Evolutionary conservation across 192 early-diverging fungal genomes (phyloP).

Genomic region (Podochytrium sp.): DNA sequence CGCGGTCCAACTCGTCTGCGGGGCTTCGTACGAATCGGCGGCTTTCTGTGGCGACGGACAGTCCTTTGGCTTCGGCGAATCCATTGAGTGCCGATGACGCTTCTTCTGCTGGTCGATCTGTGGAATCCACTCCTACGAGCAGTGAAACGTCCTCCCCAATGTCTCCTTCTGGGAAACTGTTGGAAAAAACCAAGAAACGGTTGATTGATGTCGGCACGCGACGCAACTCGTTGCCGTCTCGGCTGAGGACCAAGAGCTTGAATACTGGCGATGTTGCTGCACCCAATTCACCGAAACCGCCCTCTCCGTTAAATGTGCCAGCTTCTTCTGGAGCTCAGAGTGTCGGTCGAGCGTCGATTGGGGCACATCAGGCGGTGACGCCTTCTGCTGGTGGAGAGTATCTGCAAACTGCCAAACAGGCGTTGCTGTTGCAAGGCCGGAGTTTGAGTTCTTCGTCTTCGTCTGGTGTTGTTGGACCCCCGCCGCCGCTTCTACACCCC

Average conservation of each 20-base stretch:
- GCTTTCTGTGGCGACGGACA: background rate
- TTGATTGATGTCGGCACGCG: constrained; percentile 23
- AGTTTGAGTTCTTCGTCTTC: background rate
- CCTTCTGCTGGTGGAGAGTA: constrained; percentile 28
- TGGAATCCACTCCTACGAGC: background rate
- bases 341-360: constrained; percentile 6
- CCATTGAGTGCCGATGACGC: background rate
- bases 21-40: background rate
- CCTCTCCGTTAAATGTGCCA: background rate
- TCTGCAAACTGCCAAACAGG: constrained; percentile 38
- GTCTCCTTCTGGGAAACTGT: constrained; percentile 14
- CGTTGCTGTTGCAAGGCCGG: constrained; percentile 17
- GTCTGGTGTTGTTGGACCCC: background rate
- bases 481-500: background rate
- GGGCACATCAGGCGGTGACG: background rate
- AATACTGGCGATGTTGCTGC: constrained; percentile 16
- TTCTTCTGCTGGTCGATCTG: background rate
- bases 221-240: constrained; percentile 46
- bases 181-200: constrained; percentile 27
- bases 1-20: constrained; percentile 57
- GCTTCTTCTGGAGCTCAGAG: background rate
- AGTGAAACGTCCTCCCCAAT: constrained; percentile 8
- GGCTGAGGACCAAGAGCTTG: constrained; percentile 44
- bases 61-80: background rate
- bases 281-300: constrained; percentile 9